A percentile compares a stretch with the other conserved stretches of the same genome.
phyloP scores from a whole-genome alignment of 2,329 filamentous ascomycete species.

The Diaporthe nobilis region DNA sequence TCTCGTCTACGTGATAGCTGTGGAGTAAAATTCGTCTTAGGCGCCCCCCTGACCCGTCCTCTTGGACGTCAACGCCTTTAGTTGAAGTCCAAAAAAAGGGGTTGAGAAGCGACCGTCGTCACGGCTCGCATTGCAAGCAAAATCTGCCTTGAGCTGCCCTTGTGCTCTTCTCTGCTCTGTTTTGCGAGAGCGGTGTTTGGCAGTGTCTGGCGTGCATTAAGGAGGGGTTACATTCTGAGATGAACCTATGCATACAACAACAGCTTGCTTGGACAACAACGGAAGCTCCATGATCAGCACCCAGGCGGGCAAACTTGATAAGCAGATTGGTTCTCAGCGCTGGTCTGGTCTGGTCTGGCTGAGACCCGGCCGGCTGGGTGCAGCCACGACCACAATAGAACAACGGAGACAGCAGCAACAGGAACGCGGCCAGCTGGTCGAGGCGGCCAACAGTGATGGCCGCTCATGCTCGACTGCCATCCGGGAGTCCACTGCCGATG shows the following conservation, averaged over 20 bases:
- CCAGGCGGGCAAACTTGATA: neutral
- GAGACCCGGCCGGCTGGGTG: conserved; percentile 23
- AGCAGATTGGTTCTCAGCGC: conserved; percentile 4
- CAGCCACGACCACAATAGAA: conserved; percentile 23
- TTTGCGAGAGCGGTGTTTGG: neutral
- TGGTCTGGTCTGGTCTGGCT: conserved; percentile 18
- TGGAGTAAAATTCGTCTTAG: neutral
- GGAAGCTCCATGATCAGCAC: neutral
- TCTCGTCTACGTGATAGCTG: conserved; percentile 13
- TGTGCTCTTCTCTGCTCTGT: neutral
- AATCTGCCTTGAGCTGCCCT: neutral
- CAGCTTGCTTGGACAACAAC: neutral
- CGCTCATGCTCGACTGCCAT: neutral
- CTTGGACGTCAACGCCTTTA: neutral
- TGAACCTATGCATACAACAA: neutral
- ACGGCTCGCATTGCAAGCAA: neutral
- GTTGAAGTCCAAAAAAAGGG: neutral
- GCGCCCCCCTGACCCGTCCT: conserved; percentile 17
- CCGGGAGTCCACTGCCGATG: neutral
- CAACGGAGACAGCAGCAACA: neutral
- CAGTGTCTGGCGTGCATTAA: neutral
- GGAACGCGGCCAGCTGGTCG: neutral
- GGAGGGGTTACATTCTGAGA: neutral
- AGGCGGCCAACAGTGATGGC: neutral
- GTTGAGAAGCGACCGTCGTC: neutral